Evolutionary conservation across 2,329 filamentous ascomycete genomes (phyloP).

Genomic region (Colletotrichum cordylinicola): DNA sequence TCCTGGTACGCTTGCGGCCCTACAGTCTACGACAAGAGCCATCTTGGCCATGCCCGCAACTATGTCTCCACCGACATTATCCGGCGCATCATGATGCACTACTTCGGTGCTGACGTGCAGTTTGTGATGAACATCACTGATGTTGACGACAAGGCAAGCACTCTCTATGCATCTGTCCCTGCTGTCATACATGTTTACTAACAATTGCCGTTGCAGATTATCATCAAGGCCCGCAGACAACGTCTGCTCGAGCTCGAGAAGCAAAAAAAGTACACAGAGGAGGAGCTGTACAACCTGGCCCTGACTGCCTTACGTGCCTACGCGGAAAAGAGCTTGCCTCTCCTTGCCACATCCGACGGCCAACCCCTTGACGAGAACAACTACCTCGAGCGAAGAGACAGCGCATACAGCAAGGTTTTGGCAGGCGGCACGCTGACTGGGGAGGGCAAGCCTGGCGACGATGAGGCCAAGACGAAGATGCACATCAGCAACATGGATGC

Average conservation of each 20-base stretch:
- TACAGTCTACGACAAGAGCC: constrained; percentile 83
- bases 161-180: fast-evolving
- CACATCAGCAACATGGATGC: constrained; percentile 71
- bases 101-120: constrained; percentile 81
- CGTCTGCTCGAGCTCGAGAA: constrained; percentile 80
- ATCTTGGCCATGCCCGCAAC: constrained; percentile 85
- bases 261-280: constrained; percentile 66
- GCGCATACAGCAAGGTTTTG: constrained; percentile 59
- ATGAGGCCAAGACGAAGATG: constrained; percentile 90
- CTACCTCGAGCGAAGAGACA: constrained; percentile 55
- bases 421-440: constrained; percentile 60
- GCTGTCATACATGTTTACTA: not conserved
- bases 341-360: constrained; percentile 49
- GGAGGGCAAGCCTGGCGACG: constrained; percentile 71
- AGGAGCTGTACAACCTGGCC: constrained; percentile 52
- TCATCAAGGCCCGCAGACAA: constrained; percentile 74
- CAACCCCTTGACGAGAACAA: constrained; percentile 53
- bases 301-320: constrained; percentile 62
- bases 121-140: constrained; percentile 97
- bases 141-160: constrained; percentile 72
- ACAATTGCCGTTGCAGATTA: constrained; percentile 46
- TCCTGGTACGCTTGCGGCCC: constrained; percentile 92
- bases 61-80: constrained; percentile 93
- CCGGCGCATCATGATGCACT: constrained; percentile 80
- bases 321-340: constrained; percentile 59